Conservation (phyloP, 805 yeast species). For the Kodamaea nitidulidarum region DNA sequence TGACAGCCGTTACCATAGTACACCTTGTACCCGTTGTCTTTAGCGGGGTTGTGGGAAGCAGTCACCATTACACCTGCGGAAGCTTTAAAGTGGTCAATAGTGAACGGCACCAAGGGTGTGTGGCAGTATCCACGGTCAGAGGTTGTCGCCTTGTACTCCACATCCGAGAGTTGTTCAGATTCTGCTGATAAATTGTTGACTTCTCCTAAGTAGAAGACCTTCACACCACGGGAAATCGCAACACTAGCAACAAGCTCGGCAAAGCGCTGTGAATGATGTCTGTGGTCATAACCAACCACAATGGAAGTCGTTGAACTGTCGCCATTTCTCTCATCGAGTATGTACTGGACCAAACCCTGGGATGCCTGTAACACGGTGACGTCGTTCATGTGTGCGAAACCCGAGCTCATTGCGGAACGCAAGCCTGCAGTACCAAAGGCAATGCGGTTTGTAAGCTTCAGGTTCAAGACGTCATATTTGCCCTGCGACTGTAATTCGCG, state of each 20-base stretch:
- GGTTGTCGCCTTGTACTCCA: not conserved
- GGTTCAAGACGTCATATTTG: constrained; percentile 44
- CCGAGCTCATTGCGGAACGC: constrained; percentile 84
- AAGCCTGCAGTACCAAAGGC: constrained; percentile 93
- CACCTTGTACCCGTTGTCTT: constrained; percentile 92
- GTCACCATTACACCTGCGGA: constrained; percentile 90
- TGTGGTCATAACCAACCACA: constrained; percentile 90
- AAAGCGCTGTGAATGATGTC: constrained; percentile 73
- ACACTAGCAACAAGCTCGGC: constrained; percentile 77
- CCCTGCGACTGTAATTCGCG: constrained; percentile 33
- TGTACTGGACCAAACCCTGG: constrained; percentile 66
- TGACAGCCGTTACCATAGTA: constrained; percentile 94
- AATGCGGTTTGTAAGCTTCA: constrained; percentile 55
- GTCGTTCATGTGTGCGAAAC: constrained; percentile 83
- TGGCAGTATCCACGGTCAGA: constrained; percentile 42
- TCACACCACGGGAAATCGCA: constrained; percentile 64
- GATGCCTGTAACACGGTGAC: constrained; percentile 88
- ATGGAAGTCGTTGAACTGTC: constrained; percentile 29
- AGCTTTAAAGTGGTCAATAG: constrained; percentile 59
- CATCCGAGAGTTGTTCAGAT: constrained; percentile 12
- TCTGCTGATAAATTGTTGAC: constrained; percentile 31
- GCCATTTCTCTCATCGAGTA: constrained; percentile 20
- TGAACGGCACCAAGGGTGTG: constrained; percentile 92
- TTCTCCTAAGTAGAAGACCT: constrained; percentile 58
- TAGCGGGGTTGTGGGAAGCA: constrained; percentile 81